phyloP scores from a whole-genome alignment of 352 stramenopile genomes.

The Thalassiosira hispida region DNA sequence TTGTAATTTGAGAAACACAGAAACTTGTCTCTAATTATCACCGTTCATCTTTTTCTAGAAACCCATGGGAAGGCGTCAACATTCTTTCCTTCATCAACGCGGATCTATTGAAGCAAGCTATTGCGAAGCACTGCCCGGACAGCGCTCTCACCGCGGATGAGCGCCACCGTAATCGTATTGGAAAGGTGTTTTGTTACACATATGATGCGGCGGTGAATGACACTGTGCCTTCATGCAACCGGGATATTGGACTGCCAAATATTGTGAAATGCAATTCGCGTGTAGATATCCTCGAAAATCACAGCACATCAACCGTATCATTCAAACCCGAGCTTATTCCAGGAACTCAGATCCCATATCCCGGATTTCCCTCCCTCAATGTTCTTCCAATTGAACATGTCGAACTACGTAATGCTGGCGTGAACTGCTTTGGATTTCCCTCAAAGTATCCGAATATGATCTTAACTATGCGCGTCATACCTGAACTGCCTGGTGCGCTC shows the following conservation, averaged over 20 bases:
- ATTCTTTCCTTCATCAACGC: conserved; percentile 98
- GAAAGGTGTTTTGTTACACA: conserved; percentile 87
- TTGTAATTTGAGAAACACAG: conserved; percentile 8
- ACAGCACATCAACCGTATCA: conserved; percentile 58
- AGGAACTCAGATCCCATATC: conserved; percentile 85
- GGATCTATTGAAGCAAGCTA: conserved; percentile 89
- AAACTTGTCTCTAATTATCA: neutral
- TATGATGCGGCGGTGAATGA: conserved; percentile 86
- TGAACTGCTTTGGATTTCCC: conserved; percentile 95
- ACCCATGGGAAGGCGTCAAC: conserved; percentile 99
- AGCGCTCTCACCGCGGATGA: conserved; percentile 91
- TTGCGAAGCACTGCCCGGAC: conserved; percentile 91
- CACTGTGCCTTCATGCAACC: conserved; percentile 82
- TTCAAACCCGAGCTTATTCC: conserved; percentile 85
- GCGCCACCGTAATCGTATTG: conserved; percentile 88
- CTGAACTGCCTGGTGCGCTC: conserved; percentile 73
- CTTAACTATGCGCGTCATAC: conserved; percentile 77
- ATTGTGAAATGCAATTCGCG: conserved; percentile 84
- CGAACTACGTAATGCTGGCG: conserved; percentile 63
- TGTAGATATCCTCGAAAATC: conserved; percentile 71
- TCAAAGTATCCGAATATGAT: conserved; percentile 86
- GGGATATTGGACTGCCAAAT: conserved; percentile 86
- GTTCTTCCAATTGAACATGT: conserved; percentile 82
- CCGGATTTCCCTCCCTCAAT: conserved; percentile 88
- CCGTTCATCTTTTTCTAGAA: conserved; percentile 61